Evolutionary conservation across 805 yeast species (phyloP).

Genomic region (Kuraishia cidri): DNA sequence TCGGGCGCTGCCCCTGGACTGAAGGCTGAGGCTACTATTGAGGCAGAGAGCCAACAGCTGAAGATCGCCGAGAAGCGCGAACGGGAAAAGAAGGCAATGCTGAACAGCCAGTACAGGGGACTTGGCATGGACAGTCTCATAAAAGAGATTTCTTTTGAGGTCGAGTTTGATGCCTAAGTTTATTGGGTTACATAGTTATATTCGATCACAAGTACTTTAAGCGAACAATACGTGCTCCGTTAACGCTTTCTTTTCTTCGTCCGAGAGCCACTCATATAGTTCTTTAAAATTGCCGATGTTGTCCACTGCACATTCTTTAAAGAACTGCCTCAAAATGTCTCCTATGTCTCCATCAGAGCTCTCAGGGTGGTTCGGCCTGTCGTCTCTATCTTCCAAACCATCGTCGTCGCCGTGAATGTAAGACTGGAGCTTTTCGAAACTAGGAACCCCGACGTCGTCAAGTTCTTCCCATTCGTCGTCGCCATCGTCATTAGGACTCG

Average conservation of each 20-base stretch:
- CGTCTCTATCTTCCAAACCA: slow-evolving; percentile 9
- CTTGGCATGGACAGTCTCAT: slow-evolving; percentile 21
- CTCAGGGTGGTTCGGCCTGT: slow-evolving; percentile 5
- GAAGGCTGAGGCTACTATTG: too few relatives aligned
- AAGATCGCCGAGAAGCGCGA: too few relatives aligned
- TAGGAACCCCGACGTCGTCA: slow-evolving; percentile 56
- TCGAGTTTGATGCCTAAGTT: slow-evolving; percentile 12
- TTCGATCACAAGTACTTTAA: background rate
- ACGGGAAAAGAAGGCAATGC: too few relatives aligned
- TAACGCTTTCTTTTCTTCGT: slow-evolving; percentile 43
- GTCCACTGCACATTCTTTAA: slow-evolving; percentile 43
- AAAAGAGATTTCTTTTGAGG: slow-evolving; percentile 16
- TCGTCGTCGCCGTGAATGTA: slow-evolving; percentile 41
- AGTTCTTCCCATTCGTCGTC: slow-evolving; percentile 72
- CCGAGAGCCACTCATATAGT: slow-evolving; percentile 37
- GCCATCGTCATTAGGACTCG: slow-evolving; percentile 28
- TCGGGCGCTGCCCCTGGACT: too few relatives aligned
- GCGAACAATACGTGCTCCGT: slow-evolving; percentile 29
- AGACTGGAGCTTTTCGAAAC: slow-evolving; percentile 51
- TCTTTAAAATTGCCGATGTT: slow-evolving; percentile 42
- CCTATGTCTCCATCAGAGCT: slow-evolving; percentile 23
- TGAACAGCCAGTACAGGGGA: too few relatives aligned
- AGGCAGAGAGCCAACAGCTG: too few relatives aligned
- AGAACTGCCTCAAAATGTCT: slow-evolving; percentile 37
- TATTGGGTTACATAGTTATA: background rate